Evolutionary conservation across 139 green algal genomes (phyloP), one percentile per base, ranked within the genome.

Genomic region (Chlamydomonas incerta): DNA sequence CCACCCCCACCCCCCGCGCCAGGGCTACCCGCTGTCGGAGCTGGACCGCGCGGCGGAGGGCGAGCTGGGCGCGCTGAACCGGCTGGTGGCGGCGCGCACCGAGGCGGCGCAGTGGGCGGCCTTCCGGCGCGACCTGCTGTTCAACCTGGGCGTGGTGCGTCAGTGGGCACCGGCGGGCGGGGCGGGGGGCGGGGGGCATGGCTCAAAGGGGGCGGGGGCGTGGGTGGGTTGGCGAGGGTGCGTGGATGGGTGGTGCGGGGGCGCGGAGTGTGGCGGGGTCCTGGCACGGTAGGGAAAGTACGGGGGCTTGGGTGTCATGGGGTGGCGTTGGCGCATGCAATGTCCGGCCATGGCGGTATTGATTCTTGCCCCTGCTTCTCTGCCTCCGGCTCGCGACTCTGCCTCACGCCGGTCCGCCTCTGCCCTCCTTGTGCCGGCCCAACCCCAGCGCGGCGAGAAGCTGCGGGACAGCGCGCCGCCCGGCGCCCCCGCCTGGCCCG

Each of bases 91-190:
- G 5, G 62, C 86, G 63, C 18, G 72, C 4, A 76, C 88, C 41
- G 87, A 92, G 26, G 74, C 75, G 37, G 69, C 81, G 57, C 80
- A 92, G 85, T 87, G 66, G 37, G 70, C 41, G 3, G 37, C 85
- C 57, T 94, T 94, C 83, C 62, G 58, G 71, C 50, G 67, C 10
- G 60, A 85, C 28, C 83, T 94, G 73, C 72, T 92, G 28, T 88
- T 68, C 86, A 94, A 94, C 89, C 82, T 94, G 20, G 91, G 91
- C 18, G 65, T 91, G 88, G 91, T 94, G 79, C 74, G 91, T 77
- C 31, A 5, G 17, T n/a, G n/a, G n/a, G n/a, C n/a, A n/a, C n/a
- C 23, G 41, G 41, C 41, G 41, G 41, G 41, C 41, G 5, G 41
- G 41, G 41, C 6, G 71, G 6, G 34, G 47, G 35, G 41, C 34